Evolutionary conservation across 495 filamentous ascomycete genomes (phyloP), one percentile per base, ranked within the genome.

Genomic region (Penicillium manginii): DNA sequence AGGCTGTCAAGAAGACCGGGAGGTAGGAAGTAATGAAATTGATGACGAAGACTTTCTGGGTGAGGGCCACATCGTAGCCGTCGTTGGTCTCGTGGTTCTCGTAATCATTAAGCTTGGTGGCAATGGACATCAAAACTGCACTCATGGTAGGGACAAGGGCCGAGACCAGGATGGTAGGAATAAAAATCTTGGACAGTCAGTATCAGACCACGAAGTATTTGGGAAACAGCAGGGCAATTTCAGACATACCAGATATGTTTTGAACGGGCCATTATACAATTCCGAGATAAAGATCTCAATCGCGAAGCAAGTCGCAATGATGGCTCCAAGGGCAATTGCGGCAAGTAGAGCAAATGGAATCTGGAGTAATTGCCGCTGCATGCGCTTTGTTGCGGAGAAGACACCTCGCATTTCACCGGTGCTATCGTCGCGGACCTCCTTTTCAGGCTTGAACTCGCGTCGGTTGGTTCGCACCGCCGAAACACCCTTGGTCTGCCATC

Each of bases 1-100:
- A 98, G 8, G 94, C 92, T 0, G 94, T 98, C 14, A 98, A 78
- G 72, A 96, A 88, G 31, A 98, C 86, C 0, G 91, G 89, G 3
- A 97, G 84, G 67, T 98, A 98, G 0, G 94, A 97, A 12, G 92
- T 97, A 67, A 98, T 94, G 67, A 98, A 96, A 77, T 98, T 98
- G 61, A 98, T 83, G 21, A 98, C 84, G 62, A 98, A 97, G 43
- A 96, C 84, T 73, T 98, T 98, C 65, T 86, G 85, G 3, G 91
- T 92, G 67, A 98, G 79, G 2, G 92, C 88, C 3, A 84, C 82
- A 60, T 96, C 86, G 60, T 98, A 91, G 1, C 84, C 80, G 53
- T 89, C 87, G 17, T 84, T 79, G 0, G 92, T 97, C 68, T 96
- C 90, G 73, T 97, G 93, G 71, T 98, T 98, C 66, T 98, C 94